Conservation (phyloP, 2,329 filamentous ascomycete species). For the Myriosclerotinia duriaeana region DNA sequence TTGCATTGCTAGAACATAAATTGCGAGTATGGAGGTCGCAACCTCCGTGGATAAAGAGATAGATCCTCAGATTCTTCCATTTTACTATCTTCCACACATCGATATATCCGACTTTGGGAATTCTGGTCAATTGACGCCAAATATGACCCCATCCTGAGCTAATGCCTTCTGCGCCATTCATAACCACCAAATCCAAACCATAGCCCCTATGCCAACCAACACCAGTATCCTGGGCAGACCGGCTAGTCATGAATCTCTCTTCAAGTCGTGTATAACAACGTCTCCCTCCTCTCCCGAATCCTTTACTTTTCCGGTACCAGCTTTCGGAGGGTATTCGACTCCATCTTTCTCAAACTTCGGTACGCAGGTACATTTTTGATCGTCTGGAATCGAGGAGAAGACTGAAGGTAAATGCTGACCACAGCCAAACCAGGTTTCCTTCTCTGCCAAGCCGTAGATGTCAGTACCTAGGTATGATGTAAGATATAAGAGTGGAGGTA, state of each 20-base stretch:
- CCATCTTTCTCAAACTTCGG: constrained; percentile 51
- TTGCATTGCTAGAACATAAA: neutral
- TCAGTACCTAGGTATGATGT: constrained; percentile 2
- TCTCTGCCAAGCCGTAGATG: constrained; percentile 44
- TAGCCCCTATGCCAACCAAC: neutral
- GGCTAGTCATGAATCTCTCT: constrained; percentile 17
- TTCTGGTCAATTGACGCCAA: neutral
- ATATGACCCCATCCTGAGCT: neutral
- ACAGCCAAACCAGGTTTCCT: constrained; percentile 55
- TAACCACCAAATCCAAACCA: constrained; percentile 9
- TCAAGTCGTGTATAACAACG: constrained; percentile 21
- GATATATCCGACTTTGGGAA: neutral
- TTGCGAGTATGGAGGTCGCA: neutral
- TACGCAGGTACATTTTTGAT: constrained; percentile 55
- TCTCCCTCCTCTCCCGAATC: constrained; percentile 18
- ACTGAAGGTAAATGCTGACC: constrained; percentile 52
- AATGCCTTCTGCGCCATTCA: neutral
- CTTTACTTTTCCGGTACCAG: constrained; percentile 32
- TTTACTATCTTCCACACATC: neutral
- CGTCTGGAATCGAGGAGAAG: constrained; percentile 51
- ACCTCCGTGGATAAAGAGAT: neutral
- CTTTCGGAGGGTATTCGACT: constrained; percentile 55
- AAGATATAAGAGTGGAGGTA: constrained; percentile 18
- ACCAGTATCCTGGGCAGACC: neutral
- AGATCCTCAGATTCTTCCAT: neutral